Base-by-base conservation (phyloP, 768 basidiomycete species). In the Suillus subaureus region DNA sequence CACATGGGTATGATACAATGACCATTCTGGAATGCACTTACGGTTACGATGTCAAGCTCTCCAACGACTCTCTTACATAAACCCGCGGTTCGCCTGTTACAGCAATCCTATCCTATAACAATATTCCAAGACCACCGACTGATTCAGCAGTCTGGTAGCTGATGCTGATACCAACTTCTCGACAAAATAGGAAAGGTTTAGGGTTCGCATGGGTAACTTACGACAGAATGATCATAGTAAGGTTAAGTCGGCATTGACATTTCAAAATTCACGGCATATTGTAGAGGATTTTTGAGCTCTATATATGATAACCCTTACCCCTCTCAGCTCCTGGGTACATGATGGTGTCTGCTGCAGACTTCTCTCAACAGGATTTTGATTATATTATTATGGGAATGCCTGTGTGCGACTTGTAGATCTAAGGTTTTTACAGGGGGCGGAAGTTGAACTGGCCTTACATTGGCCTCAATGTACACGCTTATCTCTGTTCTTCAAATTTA, bases 361-460 rank as follows among this genome's bases (percentile, higher is more conserved):
- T 70, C 54, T 61, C 61, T 6, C 31, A 28, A 51, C 63, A 66
- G 49, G n/a, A 40, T 23, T 71, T 71, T 52, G 70, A 69, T 47
- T 66, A 71, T 45, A 66, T 71, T 45, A 33, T 71, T 40, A 52
- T 71, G 6, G 70, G 70, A 69, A 39, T 6, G 6, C 3, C 33
- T 39, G 5, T 60, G 55, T 40, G 56, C 43, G 55, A 28, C 21
- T 16, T 33, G 33, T 63, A 23, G 55, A n/a, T 21, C 28, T 52
- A 62, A 15, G 21, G 9, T 12, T 23, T 51, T 6, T 42, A 35
- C 18, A 71, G 70, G 70, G 33, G 63, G 65, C n/a, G 65, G 67
- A 54, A 69, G n/a, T n/a, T n/a, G n/a, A 42, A 69, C 67, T 4
- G 67, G 70, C 2, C 31, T 66, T 43, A 63, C 70, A 2, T 63